Evolutionary conservation across 352 stramenopile species (phyloP), one percentile per base, ranked within the genome.

Genomic region (Saprolegnia diclina): DNA sequence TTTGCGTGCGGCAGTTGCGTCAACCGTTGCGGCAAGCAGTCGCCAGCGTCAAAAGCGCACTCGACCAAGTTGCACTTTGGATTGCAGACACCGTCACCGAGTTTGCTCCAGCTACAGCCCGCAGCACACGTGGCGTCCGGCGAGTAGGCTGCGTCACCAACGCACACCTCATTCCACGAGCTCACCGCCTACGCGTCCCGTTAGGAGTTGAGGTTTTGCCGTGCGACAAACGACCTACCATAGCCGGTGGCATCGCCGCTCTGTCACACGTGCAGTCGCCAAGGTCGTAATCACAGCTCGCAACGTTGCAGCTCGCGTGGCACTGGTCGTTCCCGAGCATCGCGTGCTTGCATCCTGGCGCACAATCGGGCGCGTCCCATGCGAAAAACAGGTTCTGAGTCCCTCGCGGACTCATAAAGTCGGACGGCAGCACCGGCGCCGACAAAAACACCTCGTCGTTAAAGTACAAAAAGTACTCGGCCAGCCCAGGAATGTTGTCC

Each of bases 381-480:
- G 89, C 86, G 32, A 97, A 89, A 67, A 97, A 97, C 21, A 90
- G 79, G 71, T 96, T 96, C 71, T 98, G 92, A n/a, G 92, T 84
- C 19, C 87, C 85, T 11, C 70, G 76, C 67, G 90, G 81, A 22
- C 79, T 89, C 16, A 97, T 78, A 82, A 98, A 98, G 70, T 98
- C 94, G 50, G 97, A 88, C 0, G 94, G 94, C 56, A 81, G 76
- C 14, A 96, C 84, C 9, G 78, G 76, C 18, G 88, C 80, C 40
- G 92, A 94, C 0, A 98, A 77, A 67, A 98, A 95, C 13, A 98
- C 93, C 74, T 98, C 94, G 73, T 98, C 94, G 73, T 98, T 98
- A 71, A 98, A 98, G 76, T 98, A 98, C 5, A 98, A 66, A 72
- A 98, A 98, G 65, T 88, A 84, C 24, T 95, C 77, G 63, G 87